A percentile compares a stretch with the other conserved stretches of the same genome.
These are phyloP conservation scores for Polyporus arcularius DNA, from an alignment of 768 basidiomycete genomes.

Conservation along the genomic window DNA sequence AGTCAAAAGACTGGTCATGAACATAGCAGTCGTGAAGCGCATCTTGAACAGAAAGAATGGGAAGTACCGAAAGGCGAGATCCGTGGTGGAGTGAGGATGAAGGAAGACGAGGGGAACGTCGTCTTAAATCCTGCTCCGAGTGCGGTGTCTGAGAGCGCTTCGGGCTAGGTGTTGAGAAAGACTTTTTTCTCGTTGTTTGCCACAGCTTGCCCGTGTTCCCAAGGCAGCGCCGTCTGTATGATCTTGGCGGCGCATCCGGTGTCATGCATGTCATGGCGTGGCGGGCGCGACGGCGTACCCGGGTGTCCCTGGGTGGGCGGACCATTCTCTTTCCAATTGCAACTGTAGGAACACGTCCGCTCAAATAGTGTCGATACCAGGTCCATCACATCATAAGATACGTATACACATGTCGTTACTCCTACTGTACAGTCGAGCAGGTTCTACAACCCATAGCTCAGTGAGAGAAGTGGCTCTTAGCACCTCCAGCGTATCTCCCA, in stretches of 20 bases:
- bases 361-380: too few species aligned
- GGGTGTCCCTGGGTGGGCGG: too few species aligned
- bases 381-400: background rate
- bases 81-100: background rate
- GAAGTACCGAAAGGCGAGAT: background rate
- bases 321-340: too few species aligned
- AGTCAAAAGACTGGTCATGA: slow-evolving; percentile 38
- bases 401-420: background rate
- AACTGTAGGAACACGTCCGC: too few species aligned
- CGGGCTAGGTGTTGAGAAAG: slow-evolving; percentile 19
- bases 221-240: background rate
- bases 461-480: slow-evolving; percentile 13
- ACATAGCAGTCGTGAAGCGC: slow-evolving; percentile 35
- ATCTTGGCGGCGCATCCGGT: background rate
- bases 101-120: slow-evolving; percentile 4
- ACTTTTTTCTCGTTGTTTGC: slow-evolving; percentile 31
- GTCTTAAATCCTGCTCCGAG: slow-evolving; percentile 15
- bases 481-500: slow-evolving; percentile 46
- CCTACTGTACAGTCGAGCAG: background rate
- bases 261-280: background rate
- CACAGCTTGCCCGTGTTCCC: slow-evolving; percentile 5
- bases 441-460: background rate
- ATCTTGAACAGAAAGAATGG: slow-evolving; percentile 26
- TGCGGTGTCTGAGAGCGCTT: slow-evolving; percentile 13
- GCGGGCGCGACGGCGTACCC: too few species aligned